Evolutionary conservation across 805 yeast species (phyloP).

Genomic region (Saturnispora saitoi): DNA sequence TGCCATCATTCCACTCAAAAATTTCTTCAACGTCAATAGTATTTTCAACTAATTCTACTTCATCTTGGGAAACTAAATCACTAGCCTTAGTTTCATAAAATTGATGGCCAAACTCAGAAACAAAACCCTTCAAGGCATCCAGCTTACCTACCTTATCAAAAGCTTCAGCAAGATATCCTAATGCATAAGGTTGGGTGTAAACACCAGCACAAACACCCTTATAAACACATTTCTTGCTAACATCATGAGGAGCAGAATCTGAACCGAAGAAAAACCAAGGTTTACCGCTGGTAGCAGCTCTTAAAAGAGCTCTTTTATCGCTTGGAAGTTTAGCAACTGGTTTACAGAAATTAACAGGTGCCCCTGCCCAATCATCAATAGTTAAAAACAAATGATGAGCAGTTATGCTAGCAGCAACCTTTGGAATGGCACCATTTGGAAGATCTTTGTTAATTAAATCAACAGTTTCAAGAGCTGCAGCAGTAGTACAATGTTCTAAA

Average conservation of each 20-base stretch:
- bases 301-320: slow-evolving; percentile 71
- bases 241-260: slow-evolving; percentile 96
- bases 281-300: slow-evolving; percentile 86
- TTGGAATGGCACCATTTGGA: slow-evolving; percentile 29
- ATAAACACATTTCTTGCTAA: slow-evolving; percentile 65
- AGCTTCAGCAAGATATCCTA: slow-evolving; percentile 78
- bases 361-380: slow-evolving; percentile 94
- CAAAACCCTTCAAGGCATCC: slow-evolving; percentile 64
- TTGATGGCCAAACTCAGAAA: slow-evolving; percentile 57
- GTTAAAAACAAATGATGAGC: slow-evolving; percentile 90
- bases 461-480: slow-evolving; percentile 76
- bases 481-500: slow-evolving; percentile 91
- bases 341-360: slow-evolving; percentile 90
- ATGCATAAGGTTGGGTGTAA: slow-evolving; percentile 76
- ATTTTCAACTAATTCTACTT: slow-evolving; percentile 48
- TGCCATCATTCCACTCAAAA: slow-evolving; percentile 32
- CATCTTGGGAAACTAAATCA: slow-evolving; percentile 37
- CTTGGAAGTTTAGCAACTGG: slow-evolving; percentile 93
- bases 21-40: slow-evolving; percentile 51
- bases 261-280: slow-evolving; percentile 95
- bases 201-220: slow-evolving; percentile 97
- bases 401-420: slow-evolving; percentile 87
- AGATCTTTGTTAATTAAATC: slow-evolving; percentile 49
- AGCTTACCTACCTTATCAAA: slow-evolving; percentile 62
- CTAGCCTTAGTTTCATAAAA: slow-evolving; percentile 57